Evolutionary conservation across 768 basidiomycete species (phyloP), one percentile per base, ranked within the genome.

Genomic region (Ramaria sp.): DNA sequence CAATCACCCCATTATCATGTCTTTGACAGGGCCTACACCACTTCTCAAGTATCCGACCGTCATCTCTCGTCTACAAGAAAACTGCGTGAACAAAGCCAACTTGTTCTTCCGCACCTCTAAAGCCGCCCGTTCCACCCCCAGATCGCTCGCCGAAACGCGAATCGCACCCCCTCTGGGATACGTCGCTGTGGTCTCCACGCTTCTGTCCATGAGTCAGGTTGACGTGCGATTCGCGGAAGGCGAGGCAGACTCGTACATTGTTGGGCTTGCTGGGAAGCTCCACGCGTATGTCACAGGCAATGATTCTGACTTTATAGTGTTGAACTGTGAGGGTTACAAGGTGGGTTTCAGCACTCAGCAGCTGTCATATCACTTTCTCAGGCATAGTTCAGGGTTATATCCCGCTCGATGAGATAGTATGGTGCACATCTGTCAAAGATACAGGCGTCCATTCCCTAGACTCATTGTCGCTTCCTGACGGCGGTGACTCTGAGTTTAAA

Each of bases 81-180:
- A 75, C 11, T 74, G 74, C 58, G 72, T 91, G 39, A 76, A 85
- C 45, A 78, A 79, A 27, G 79, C 80, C 1, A 73, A 83, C 13
- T 71, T 92, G 10, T 92, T 91, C 72, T 92, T 90, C 67, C 81
- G 89, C 30, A 91, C 90, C 0, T 91, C 90, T 0, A 43, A 74
- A 0, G 63, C 69, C 3, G 85, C 88, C 22, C 79, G 90, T 37
- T 71, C 80, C 12, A 77, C 77, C 7, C 75, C 79, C 5, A 75
- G 86, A 43, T 91, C 88, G 63, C 71, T 91, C 45, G 75, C 77
- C 45, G 87, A 90, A 64, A 80, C 79, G n/a, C 73, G 80, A 30
- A 84, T 91, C 55, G 70, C 90, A 27, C 89, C 89, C 0, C 87
- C 88, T 1, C 75, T 90, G 24, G 70, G 71, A 46, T 80, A 81